Conservation (phyloP, 495 filamentous ascomycete species). For the Pseudoneurospora amorphoporcata region DNA sequence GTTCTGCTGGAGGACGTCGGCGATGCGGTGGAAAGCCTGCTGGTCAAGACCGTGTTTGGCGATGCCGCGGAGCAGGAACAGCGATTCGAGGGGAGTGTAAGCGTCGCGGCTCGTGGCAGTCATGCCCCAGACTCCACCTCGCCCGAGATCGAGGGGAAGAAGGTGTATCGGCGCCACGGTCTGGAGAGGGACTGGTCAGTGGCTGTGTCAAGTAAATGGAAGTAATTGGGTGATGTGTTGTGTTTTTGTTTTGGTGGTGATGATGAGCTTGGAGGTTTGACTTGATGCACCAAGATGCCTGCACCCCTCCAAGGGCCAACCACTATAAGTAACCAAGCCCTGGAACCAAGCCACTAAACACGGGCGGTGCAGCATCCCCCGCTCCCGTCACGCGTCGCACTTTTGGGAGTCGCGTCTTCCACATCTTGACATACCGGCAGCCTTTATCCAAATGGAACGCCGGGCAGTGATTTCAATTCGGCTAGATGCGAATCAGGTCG, state of each 20-base stretch:
- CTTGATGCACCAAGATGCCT: not conserved
- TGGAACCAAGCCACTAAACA: not conserved
- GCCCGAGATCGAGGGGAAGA: constrained; percentile 43
- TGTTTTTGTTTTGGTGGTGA: not conserved
- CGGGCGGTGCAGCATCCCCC: not conserved
- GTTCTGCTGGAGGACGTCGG: constrained; percentile 61
- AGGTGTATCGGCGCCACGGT: constrained; percentile 44
- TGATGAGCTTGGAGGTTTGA: not conserved
- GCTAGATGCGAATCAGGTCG: not conserved
- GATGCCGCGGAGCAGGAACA: constrained; percentile 83
- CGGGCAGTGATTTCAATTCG: not conserved
- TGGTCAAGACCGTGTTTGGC: constrained; percentile 52
- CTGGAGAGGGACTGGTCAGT: constrained; percentile 11
- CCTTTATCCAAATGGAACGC: constrained; percentile 14
- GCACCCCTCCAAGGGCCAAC: not conserved
- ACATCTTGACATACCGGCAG: constrained; percentile 15
- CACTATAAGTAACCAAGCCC: not conserved
- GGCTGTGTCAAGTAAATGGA: constrained; percentile 8
- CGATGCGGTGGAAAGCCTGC: constrained; percentile 60
- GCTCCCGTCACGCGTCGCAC: not conserved
- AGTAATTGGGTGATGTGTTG: not conserved
- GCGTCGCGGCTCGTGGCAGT: constrained; percentile 39
- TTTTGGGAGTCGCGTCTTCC: not conserved
- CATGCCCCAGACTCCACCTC: constrained; percentile 46
- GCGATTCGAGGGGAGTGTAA: constrained; percentile 79